Conservation (phyloP, 352 stramenopile genomes). For the Phytophthora macrochlamydospora region DNA sequence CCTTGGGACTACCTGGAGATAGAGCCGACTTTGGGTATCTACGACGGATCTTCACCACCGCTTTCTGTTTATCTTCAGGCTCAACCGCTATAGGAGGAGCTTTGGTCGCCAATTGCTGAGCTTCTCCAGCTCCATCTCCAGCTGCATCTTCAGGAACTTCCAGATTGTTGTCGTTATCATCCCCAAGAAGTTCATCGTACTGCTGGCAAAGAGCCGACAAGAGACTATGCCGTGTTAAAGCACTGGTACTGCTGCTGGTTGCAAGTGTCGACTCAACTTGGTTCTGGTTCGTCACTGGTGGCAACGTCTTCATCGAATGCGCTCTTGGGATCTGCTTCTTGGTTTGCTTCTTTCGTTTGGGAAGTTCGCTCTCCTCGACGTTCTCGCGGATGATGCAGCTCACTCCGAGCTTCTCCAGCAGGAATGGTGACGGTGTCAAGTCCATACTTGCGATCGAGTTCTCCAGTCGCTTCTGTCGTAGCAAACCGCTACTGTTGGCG, state of each 20-base stretch:
- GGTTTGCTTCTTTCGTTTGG: constrained; percentile 19
- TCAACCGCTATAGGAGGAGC: background rate
- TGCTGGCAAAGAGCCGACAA: constrained; percentile 35
- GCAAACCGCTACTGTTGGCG: constrained; percentile 32
- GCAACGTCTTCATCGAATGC: constrained; percentile 30
- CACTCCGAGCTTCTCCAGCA: constrained; percentile 65
- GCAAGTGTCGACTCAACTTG: constrained; percentile 24
- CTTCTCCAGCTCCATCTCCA: background rate
- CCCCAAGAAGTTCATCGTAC: constrained; percentile 47
- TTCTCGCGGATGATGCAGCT: constrained; percentile 65
- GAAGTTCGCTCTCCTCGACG: constrained; percentile 8
- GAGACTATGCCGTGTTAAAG: constrained; percentile 18
- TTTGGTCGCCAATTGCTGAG: constrained; percentile 2
- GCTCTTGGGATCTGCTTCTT: constrained; percentile 32
- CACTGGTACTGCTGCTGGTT: constrained; percentile 40
- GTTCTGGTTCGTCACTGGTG: constrained; percentile 1
- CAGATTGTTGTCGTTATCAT: constrained; percentile 19
- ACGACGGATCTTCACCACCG: constrained; percentile 6
- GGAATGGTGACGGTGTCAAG: constrained; percentile 63
- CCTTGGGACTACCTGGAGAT: constrained; percentile 9
- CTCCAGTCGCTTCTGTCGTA: constrained; percentile 40
- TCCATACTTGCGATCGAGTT: constrained; percentile 48
- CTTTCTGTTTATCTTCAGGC: constrained; percentile 31
- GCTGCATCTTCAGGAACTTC: too few relatives aligned
- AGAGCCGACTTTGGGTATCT: constrained; percentile 26